Evolutionary conservation across 1,139 yeast species (phyloP), one percentile per base, ranked within the genome.

Genomic region (Lodderomyces margitis): DNA sequence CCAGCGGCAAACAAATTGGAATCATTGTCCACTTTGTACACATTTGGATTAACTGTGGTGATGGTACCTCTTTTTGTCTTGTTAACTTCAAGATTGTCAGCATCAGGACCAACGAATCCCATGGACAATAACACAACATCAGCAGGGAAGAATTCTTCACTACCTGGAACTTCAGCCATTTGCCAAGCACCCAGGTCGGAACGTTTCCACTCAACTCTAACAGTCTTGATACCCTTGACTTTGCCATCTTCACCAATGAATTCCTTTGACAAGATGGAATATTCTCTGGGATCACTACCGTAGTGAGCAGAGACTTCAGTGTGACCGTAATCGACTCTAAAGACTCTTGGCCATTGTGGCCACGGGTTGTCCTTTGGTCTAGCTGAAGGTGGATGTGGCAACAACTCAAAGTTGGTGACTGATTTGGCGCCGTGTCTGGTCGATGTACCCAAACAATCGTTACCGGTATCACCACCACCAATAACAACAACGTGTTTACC

Each of bases 401-500:
- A 75, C 61, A 92, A 75, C 70, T 92, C 98, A 64, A 92, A 92
- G 76, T 92, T 92, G 52, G 86, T 79, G 42, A 92, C 96, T n/a
- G 95, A 85, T 62, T 86, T 83, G 50, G 98, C 98, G 32, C 96
- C 97, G 61, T 92, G 98, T 70, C 98, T 85, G 35, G 95, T 92
- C 23, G 97, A 81, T 31, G 98, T 92, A 68, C 98, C 98, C 60
- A 92, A 79, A 78, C 98, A 92, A 74, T 92, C 98, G 61, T 92
- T 92, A 80, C 98, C 98, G 35, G 98, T 92, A 66, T 92, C 98
- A 79, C 98, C 98, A 73, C 98, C 98, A 59, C 98, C 98, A 72
- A 92, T 91, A 45, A 92, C 98, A 58, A 92, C 82, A 45, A 92
- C 98, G 52, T 87, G 75, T 74, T 91, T 92, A 53, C 95, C 98